Evolutionary conservation across 2,329 filamentous ascomycete genomes (phyloP), one percentile per base, ranked within the genome.

Genomic region (Elsinoe perseae): DNA sequence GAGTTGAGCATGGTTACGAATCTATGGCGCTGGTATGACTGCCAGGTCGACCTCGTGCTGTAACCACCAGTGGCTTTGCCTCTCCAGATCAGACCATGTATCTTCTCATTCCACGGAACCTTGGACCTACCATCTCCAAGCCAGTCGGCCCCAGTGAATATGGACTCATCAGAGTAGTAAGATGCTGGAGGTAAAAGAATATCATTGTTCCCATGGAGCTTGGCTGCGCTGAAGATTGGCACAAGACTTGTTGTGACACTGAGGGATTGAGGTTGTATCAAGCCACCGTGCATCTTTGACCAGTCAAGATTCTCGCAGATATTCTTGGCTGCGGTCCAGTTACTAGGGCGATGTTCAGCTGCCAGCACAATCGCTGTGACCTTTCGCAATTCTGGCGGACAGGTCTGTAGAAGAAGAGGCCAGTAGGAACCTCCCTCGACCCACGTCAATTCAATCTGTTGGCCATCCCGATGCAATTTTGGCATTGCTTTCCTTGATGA

Each of bases 1-100:
- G 74, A 79, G 62, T 90, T 89, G 64, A 83, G 79, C 82, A 89
- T 86, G 44, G 81, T 76, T 1, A 89, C 78, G 65, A 90, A 87
- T 1, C 87, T 83, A 65, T 89, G 86, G 3, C 86, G 81, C 61
- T 89, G 86, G 64, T 88, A 89, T 0, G 81, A 79, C 9, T 75
- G 79, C 86, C 86, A 90, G 63, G 83, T 89, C 27, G 76, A 66
- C 21, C 64, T 63, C 18, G 64, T 70, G 61, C 75, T 75, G 5
- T 73, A 68, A 2, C 76, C 77, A 2, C 77, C 77, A 3, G 70
- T 72, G 4, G 74, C 75, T 6, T 65, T 67, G 9, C 77, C 77
- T 34, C 76, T 71, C 77, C 77, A 79, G 12, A 76, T 65, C 12
- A 73, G 58, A 1, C 61, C 63, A 44, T 70, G 61, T 3, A 64